Evolutionary conservation across 2,329 filamentous ascomycete species (phyloP).

Genomic region (Gyromitra esculenta): DNA sequence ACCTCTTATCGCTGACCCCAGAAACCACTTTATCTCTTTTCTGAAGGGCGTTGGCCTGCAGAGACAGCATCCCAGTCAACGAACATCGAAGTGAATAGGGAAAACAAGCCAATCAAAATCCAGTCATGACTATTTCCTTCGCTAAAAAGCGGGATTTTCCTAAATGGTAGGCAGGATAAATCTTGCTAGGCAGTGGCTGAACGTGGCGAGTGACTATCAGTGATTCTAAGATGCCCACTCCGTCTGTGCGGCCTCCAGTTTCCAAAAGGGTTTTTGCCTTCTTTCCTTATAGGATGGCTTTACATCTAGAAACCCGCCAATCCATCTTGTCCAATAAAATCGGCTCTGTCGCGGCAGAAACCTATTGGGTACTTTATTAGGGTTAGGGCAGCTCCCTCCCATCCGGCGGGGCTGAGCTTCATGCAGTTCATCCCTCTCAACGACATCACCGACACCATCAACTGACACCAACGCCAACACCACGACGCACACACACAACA

Average conservation of each 20-base stretch:
- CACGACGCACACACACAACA: constrained; percentile 13
- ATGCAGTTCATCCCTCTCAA: constrained; percentile 9
- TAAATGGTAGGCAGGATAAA: no score
- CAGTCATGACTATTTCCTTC: no score
- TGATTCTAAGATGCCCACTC: neutral
- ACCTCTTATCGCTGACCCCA: no score
- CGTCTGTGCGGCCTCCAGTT: no score
- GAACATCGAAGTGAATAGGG: neutral
- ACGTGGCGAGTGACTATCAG: neutral
- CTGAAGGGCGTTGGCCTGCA: no score
- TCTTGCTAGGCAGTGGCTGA: no score
- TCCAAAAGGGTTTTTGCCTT: neutral
- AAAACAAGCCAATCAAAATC: neutral
- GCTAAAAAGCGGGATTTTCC: no score
- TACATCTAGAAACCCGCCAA: neutral
- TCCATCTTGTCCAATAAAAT: constrained; percentile 18
- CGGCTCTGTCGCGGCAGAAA: neutral
- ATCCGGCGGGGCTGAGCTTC: constrained; percentile 31
- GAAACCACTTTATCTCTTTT: neutral
- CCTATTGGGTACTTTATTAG: constrained; percentile 11
- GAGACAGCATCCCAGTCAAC: neutral
- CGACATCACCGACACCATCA: constrained; percentile 3
- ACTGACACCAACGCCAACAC: constrained; percentile 16
- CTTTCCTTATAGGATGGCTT: neutral
- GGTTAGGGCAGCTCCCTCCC: constrained; percentile 32